Evolutionary conservation across 2,329 filamentous ascomycete species (phyloP).

Genomic region (Cladosporium sp.): DNA sequence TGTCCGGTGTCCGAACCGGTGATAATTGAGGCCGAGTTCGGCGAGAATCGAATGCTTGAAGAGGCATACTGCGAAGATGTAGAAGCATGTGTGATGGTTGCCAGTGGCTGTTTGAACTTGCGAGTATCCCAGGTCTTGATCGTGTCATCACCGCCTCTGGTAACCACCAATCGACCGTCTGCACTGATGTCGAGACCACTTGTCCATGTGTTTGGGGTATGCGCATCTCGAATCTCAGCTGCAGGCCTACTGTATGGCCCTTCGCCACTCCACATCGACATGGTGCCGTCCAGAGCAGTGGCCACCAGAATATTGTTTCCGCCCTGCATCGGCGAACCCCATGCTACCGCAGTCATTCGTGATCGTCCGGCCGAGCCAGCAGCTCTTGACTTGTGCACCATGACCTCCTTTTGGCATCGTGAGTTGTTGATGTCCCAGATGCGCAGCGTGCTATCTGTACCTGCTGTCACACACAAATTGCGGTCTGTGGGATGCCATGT

Average conservation of each 20-base stretch:
- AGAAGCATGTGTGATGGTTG: conserved; percentile 71
- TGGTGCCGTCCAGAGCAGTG: conserved; percentile 79
- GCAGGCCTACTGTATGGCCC: conserved; percentile 78
- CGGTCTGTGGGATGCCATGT: conserved; percentile 86
- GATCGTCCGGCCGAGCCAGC: conserved; percentile 83
- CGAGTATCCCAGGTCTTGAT: conserved; percentile 97
- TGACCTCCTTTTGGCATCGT: conserved; percentile 83
- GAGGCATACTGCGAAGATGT: conserved; percentile 80
- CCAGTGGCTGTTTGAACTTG: conserved; percentile 88
- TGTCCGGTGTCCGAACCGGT: conserved; percentile 83
- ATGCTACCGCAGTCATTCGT: conserved; percentile 88
- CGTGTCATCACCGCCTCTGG: conserved; percentile 81
- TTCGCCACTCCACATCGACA: conserved; percentile 89
- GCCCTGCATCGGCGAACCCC: conserved; percentile 74
- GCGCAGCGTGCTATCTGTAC: conserved; percentile 88
- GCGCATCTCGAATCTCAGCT: conserved; percentile 79
- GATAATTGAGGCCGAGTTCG: conserved; percentile 76
- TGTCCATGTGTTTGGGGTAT: conserved; percentile 81
- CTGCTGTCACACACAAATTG: conserved; percentile 83
- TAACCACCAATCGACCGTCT: conserved; percentile 86
- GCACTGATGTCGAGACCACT: conserved; percentile 85
- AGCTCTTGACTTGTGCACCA: conserved; percentile 92
- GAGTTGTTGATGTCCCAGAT: conserved; percentile 97
- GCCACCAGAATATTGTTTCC: conserved; percentile 73
- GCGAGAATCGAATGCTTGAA: conserved; percentile 84